Evolutionary conservation across 139 green algal species (phyloP).

Genomic region (Gonium pectorale): DNA sequence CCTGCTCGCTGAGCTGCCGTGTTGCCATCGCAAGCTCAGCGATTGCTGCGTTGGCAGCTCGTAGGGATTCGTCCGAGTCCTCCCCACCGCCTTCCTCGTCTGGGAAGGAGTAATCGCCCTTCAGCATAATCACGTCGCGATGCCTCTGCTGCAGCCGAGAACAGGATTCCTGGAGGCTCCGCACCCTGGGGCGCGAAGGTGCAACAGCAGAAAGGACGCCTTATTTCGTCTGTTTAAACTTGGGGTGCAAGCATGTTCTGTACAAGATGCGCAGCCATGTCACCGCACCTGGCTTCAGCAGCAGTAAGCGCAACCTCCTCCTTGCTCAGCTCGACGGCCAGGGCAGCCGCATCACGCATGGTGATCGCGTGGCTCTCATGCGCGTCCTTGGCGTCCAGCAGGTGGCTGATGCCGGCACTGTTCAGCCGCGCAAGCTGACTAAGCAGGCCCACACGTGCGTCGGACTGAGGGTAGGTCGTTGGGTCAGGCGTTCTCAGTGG

Average conservation of each 20-base stretch:
- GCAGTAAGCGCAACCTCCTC: not conserved
- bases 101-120: too few species aligned
- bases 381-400: constrained; percentile 4
- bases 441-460: constrained; percentile 22
- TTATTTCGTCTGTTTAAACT: too few species aligned
- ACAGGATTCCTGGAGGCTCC: not conserved
- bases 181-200: not conserved
- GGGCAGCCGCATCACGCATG: not conserved
- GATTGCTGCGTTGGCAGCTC: not conserved
- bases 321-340: not conserved
- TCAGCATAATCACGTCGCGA: not conserved
- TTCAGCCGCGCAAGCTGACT: constrained; percentile 1
- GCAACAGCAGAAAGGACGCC: not conserved
- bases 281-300: not conserved
- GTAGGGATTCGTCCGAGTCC: constrained; percentile 7
- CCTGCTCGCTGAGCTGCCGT: not conserved
- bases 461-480: constrained; percentile 1
- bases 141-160: not conserved
- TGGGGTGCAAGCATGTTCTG: too few species aligned
- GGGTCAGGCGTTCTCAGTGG: too few species aligned
- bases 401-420: not conserved
- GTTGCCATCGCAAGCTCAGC: constrained; percentile 6
- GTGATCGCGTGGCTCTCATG: not conserved
- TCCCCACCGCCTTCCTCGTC: not conserved
- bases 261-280: too few species aligned